Evolutionary conservation across 2,329 filamentous ascomycete species (phyloP).

Genomic region (Aspergillus versicolor): DNA sequence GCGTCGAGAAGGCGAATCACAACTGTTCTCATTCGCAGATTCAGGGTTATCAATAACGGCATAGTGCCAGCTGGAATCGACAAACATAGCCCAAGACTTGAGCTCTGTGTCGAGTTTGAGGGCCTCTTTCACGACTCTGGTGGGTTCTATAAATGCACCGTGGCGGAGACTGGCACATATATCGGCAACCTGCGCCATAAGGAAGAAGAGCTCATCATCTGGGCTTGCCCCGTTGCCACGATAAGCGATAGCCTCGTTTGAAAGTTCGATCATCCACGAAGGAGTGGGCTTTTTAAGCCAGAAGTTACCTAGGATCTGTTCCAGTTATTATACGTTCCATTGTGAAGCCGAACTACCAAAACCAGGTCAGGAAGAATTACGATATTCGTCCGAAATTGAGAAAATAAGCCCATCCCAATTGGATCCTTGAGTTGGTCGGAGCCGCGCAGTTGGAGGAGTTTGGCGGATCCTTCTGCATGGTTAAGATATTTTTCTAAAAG

Average conservation of each 20-base stretch:
- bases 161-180: conserved; percentile 10
- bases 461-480: conserved; percentile 7
- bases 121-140: conserved; percentile 4
- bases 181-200: conserved; percentile 13
- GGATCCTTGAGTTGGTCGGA: conserved; percentile 5
- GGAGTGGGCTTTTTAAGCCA: conserved; percentile 12
- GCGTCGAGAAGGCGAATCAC: neutral
- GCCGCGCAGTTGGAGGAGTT: conserved; percentile 11
- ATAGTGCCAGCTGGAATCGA: conserved; percentile 15
- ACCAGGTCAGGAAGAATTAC: neutral
- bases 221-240: neutral
- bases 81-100: conserved; percentile 11
- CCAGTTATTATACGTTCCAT: neutral
- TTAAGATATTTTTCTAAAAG: conserved; percentile 7
- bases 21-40: neutral
- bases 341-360: neutral
- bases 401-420: conserved; percentile 12
- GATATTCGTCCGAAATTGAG: conserved; percentile 7
- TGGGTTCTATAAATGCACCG: neutral
- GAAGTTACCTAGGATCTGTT: conserved; percentile 13
- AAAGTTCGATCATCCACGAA: conserved; percentile 10
- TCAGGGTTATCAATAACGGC: conserved; percentile 7
- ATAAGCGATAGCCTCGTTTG: conserved; percentile 3
- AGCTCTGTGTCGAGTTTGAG: conserved; percentile 17
- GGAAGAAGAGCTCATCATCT: conserved; percentile 16